Conservation (phyloP, 108 stramenopile genomes). For the Skeletonema tropicum region DNA sequence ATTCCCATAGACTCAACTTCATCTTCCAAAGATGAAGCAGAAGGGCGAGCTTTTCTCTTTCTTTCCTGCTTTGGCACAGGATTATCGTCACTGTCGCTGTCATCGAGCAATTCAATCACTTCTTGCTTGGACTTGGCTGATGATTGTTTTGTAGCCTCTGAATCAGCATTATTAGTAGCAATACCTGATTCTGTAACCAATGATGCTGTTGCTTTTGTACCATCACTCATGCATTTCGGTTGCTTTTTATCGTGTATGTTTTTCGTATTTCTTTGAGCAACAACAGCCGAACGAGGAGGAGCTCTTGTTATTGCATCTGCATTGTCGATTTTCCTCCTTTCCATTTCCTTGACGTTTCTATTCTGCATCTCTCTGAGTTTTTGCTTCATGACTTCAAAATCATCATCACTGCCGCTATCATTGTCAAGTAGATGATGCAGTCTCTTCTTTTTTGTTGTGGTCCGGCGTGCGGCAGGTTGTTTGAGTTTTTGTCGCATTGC, state of each 20-base stretch:
- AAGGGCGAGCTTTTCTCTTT: slow-evolving; percentile 7
- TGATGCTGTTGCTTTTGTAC: not conserved
- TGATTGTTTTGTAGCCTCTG: not conserved
- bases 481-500: no score
- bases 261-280: no score
- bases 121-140: not conserved
- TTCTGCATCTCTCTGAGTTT: not conserved
- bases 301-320: not conserved
- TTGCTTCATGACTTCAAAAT: slow-evolving; percentile 1
- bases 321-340: not conserved
- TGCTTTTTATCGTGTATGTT: no score
- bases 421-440: not conserved
- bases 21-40: slow-evolving; percentile 1
- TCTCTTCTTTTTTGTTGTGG: not conserved
- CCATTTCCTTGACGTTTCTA: not conserved
- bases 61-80: not conserved
- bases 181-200: not conserved
- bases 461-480: not conserved
- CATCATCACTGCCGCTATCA: slow-evolving; percentile 15
- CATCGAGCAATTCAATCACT: slow-evolving; percentile 4
- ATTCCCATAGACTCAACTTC: not conserved
- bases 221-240: no score
- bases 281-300: no score
- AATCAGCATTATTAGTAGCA: not conserved
- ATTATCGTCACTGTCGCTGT: not conserved